phyloP scores from a whole-genome alignment of 2,329 filamentous ascomycete genomes.

The Endocalyx cinctus region DNA sequence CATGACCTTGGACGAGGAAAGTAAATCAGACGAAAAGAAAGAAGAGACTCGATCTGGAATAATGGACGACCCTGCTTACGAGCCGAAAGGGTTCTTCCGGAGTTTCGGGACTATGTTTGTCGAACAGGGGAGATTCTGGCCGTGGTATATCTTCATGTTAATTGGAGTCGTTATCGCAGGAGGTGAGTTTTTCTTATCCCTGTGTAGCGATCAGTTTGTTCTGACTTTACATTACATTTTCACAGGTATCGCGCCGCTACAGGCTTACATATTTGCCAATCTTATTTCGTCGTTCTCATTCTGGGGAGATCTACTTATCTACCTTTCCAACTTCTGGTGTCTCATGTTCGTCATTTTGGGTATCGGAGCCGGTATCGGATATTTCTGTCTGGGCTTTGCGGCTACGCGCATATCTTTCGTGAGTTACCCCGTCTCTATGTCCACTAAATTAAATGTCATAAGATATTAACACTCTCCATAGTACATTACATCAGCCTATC shows the following conservation, averaged over 20 bases:
- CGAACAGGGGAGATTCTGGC: constrained; percentile 23
- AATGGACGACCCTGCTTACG: constrained; percentile 9
- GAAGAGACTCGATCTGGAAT: constrained; percentile 7
- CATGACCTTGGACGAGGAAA: constrained; percentile 40
- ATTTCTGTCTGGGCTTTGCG: constrained; percentile 44
- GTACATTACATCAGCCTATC: constrained; percentile 49
- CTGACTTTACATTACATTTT: no score
- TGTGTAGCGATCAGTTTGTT: no score
- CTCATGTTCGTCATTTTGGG: constrained; percentile 62
- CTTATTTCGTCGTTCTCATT: constrained; percentile 35
- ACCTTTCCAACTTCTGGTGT: constrained; percentile 52
- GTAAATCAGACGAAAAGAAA: constrained; percentile 19
- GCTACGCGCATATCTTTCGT: constrained; percentile 43
- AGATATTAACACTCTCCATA: constrained; percentile 6
- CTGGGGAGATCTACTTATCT: constrained; percentile 17
- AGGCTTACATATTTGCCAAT: constrained; percentile 52
- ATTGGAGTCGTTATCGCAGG: constrained; percentile 29
- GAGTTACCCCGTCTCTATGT: constrained; percentile 7
- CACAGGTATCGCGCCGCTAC: constrained; percentile 40
- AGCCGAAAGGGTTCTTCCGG: constrained; percentile 17
- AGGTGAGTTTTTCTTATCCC: constrained; percentile 15
- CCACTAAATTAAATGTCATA: not conserved
- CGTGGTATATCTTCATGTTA: constrained; percentile 25
- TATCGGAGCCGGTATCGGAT: constrained; percentile 45
- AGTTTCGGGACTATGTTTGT: constrained; percentile 23